phyloP scores from a whole-genome alignment of 106 monocot genomes.

The Dioscorea zingiberensis region DNA sequence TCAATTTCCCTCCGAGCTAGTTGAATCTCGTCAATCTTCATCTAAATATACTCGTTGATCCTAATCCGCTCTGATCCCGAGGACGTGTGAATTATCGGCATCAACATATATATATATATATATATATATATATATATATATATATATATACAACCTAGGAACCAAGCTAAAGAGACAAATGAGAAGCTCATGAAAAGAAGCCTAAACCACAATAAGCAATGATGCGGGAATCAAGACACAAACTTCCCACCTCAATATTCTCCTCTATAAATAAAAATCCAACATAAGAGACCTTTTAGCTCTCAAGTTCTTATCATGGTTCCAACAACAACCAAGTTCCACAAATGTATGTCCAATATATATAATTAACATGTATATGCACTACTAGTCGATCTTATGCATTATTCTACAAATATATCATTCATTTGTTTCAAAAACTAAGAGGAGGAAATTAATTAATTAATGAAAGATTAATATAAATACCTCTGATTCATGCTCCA shows the following conservation, averaged over 20 bases:
- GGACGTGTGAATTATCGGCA: no score
- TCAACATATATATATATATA: no score
- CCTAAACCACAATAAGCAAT: no score
- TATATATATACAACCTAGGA: slow-evolving; percentile 12
- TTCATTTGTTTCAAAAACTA: no score
- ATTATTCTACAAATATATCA: neutral
- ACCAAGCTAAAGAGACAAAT: no score
- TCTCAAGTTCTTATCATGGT: slow-evolving; percentile 26
- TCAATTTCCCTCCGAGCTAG: no score
- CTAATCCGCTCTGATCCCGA: no score
- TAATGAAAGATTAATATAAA: neutral
- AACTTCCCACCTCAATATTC: slow-evolving; percentile 30
- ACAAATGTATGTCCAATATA: neutral
- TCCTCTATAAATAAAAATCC: neutral
- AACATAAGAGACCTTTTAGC: slow-evolving; percentile 8
- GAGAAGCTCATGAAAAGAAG: no score
- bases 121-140: neutral
- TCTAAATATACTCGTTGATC: no score
- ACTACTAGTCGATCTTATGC: neutral
- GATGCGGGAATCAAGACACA: slow-evolving; percentile 14
- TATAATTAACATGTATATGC: neutral
- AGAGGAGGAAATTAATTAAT: neutral
- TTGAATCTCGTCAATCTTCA: no score
- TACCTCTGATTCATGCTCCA: slow-evolving; percentile 72
- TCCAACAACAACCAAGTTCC: slow-evolving; percentile 2